These are phyloP conservation scores for Leishmania martiniquensis DNA, from an alignment of 208 protist genomes.

Conservation along the genomic window DNA sequence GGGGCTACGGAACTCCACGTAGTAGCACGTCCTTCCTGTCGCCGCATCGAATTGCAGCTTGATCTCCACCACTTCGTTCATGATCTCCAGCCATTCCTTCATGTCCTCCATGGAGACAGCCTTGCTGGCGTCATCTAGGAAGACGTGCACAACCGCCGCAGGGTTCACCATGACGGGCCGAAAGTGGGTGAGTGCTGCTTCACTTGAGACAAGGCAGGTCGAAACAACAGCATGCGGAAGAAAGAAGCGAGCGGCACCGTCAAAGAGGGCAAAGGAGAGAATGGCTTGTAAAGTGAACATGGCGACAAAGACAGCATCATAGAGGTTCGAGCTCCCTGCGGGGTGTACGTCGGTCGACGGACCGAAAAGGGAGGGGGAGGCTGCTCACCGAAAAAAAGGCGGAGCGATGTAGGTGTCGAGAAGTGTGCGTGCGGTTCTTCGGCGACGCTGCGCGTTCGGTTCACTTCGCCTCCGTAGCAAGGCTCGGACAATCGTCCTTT, in stretches of 20 bases:
- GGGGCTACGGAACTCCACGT: constrained; percentile 52
- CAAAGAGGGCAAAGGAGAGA: not conserved
- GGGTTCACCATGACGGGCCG: constrained; percentile 17
- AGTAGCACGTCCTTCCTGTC: constrained; percentile 48
- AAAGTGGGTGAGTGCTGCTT: not conserved
- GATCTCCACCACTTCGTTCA: constrained; percentile 63
- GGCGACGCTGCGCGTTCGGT: too few species aligned
- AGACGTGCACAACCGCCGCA: constrained; percentile 59
- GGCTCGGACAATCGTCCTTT: too few species aligned
- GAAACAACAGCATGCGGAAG: constrained; percentile 7
- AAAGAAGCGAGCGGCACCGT: not conserved
- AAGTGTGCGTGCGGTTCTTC: too few species aligned
- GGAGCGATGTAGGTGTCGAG: not conserved
- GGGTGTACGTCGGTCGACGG: not conserved
- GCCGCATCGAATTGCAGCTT: constrained; percentile 82
- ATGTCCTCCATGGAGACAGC: constrained; percentile 62
- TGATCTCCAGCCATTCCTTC: constrained; percentile 68
- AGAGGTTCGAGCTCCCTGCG: too few species aligned
- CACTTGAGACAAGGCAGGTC: not conserved
- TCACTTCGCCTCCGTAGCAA: too few species aligned
- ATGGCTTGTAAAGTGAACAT: too few species aligned
- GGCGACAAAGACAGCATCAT: too few species aligned
- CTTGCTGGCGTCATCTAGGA: constrained; percentile 43
- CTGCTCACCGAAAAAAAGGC: not conserved
- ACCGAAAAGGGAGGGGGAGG: not conserved